These are phyloP conservation scores for Fusarium pilosicola DNA, from an alignment of 2,329 filamentous ascomycete species.

Conservation along the genomic window DNA sequence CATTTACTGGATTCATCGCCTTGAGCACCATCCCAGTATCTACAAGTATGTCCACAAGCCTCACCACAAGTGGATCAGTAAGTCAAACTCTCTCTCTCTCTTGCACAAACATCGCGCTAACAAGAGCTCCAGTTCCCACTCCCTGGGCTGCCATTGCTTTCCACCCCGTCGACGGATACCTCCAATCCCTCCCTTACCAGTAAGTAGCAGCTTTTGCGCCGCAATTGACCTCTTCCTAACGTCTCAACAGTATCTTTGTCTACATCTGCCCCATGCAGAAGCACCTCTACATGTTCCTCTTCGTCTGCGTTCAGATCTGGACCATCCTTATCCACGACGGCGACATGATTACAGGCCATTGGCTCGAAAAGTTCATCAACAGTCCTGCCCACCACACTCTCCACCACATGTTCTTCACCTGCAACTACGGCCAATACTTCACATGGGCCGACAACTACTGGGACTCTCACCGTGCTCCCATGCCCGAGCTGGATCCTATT, in stretches of 20 bases:
- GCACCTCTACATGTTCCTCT: constrained; percentile 57
- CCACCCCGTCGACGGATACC: constrained; percentile 58
- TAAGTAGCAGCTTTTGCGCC: constrained; percentile 36
- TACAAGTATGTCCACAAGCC: constrained; percentile 61
- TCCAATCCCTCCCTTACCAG: constrained; percentile 60
- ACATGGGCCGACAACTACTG: constrained; percentile 59
- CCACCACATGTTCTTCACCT: constrained; percentile 61
- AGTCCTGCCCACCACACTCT: constrained; percentile 59
- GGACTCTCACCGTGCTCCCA: constrained; percentile 56
- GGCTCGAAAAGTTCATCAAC: constrained; percentile 59
- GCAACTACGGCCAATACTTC: constrained; percentile 62
- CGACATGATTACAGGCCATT: constrained; percentile 60
- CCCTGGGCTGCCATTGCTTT: constrained; percentile 60
- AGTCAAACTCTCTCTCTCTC: constrained; percentile 20
- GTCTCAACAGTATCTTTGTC: constrained; percentile 50
- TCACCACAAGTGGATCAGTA: constrained; percentile 61
- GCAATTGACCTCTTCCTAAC: constrained; percentile 2
- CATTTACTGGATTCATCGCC: constrained; percentile 61
- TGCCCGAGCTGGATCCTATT: constrained; percentile 55
- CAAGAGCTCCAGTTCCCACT: constrained; percentile 51
- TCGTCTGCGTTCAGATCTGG: constrained; percentile 58
- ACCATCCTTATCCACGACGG: constrained; percentile 61
- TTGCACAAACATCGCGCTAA: background rate
- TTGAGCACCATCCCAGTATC: constrained; percentile 57
- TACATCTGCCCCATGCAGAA: constrained; percentile 59